phyloP scores from a whole-genome alignment of 805 yeast species.

The Pichia paraexigua region DNA sequence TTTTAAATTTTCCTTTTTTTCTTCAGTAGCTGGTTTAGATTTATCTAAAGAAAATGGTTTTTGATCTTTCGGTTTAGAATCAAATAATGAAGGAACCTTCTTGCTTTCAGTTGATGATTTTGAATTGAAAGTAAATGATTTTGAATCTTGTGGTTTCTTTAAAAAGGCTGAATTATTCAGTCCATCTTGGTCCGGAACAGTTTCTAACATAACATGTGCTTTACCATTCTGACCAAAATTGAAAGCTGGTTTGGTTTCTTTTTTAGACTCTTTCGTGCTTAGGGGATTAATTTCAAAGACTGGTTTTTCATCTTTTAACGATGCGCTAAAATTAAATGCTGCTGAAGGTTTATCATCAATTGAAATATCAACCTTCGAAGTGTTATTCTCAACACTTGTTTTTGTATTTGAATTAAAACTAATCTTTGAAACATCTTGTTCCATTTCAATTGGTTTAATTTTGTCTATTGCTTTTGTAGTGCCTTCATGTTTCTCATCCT shows the following conservation, averaged over 20 bases:
- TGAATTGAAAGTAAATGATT: not conserved
- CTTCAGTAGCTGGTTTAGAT: not conserved
- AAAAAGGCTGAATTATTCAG: not conserved
- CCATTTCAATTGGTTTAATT: not conserved
- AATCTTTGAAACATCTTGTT: not conserved
- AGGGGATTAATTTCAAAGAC: not conserved
- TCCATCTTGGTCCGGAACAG: not conserved
- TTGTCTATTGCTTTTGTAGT: not conserved
- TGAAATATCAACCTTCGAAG: not conserved
- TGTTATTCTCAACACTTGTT: not conserved
- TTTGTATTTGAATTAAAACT: not conserved
- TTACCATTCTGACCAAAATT: not conserved
- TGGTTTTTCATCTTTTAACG: not conserved
- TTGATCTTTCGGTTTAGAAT: not conserved
- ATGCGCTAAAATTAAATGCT: slow-evolving; percentile 1
- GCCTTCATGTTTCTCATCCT: not conserved
- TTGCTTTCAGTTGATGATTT: not conserved
- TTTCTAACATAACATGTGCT: not conserved
- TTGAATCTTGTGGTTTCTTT: not conserved
- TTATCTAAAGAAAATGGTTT: not conserved
- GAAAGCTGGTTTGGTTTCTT: not conserved
- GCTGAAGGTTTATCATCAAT: slow-evolving; percentile 1
- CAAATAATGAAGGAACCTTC: not conserved
- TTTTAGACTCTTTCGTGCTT: not conserved
- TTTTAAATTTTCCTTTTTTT: not conserved